Percentiles rank a stretch among this genome's conserved stretches.
Conservation (phyloP, 495 filamentous ascomycete species). For the Aspergillus saccharolyticus region DNA sequence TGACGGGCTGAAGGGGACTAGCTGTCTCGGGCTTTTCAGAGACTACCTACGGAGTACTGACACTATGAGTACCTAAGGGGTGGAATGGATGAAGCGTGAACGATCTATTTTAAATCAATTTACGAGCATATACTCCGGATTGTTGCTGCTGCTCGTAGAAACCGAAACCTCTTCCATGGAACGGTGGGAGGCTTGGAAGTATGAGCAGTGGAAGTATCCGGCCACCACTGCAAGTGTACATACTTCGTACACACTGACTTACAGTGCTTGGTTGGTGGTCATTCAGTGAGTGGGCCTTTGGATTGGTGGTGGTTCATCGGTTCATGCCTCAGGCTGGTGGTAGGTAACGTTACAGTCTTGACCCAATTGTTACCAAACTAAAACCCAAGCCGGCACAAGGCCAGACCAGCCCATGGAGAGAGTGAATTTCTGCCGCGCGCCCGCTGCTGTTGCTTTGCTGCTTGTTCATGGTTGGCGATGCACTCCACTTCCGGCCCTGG, state of each 20-base stretch:
- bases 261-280: background rate
- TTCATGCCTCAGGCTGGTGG: background rate
- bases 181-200: background rate
- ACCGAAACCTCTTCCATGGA: background rate
- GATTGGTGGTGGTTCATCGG: background rate
- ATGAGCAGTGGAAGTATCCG: background rate
- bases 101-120: background rate
- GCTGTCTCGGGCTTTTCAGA: background rate
- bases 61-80: too few relatives aligned
- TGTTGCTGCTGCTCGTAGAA: background rate
- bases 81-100: background rate
- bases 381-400: background rate
- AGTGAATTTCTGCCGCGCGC: background rate
- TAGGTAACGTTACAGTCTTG: background rate
- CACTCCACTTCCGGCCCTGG: conserved; percentile 11
- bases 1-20: conserved; percentile 9
- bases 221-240: too few relatives aligned
- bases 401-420: conserved; percentile 4
- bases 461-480: background rate
- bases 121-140: background rate
- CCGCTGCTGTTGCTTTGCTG: background rate
- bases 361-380: background rate
- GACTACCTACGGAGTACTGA: too few relatives aligned
- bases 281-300: background rate
- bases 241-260: too few relatives aligned